Evolutionary conservation across 805 yeast genomes (phyloP), one percentile per base, ranked within the genome.

Genomic region (Candida maesae): DNA sequence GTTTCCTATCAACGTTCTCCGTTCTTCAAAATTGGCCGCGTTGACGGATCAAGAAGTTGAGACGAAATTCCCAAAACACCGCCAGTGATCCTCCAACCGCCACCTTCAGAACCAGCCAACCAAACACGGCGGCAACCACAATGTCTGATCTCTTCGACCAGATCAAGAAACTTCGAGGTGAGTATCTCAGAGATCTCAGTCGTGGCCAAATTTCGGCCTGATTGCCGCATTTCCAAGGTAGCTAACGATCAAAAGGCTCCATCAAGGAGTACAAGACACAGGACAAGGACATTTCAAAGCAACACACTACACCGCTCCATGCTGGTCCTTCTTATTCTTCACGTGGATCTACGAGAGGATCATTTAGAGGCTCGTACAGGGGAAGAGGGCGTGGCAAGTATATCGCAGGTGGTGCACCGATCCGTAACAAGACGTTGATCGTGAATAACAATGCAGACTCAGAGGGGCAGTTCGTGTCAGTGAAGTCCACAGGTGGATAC

Each of bases 401-500:
- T 12, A 33, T 32, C 16, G 38, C 42, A 8, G 42, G 41, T n/a
- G n/a, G n/a, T 12, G 37, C 33, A n/a, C 40, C 45, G 2, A 30
- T 54, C 20, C 48, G 64, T 19, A 66, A 65, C 40, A 59, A 62
- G 55, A 52, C 66, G 1, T 45, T 65, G 1, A 56, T 65, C 3
- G 54, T 66, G 13, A 56, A 60, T 39, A 51, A 55, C 15, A 41
- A 56, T 23, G 51, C 45, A 2, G 43, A 38, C 31, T 23, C 47
- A 7, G 45, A 50, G 14, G 47, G 56, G 18, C 50, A 53, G 14
- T 62, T 60, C 40, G 56, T 67, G 6, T 52, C 65, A 0, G 56
- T 60, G 8, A 57, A 57, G 16, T 61, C 68, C 2, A 52, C 58
- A 26, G 63, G 66, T 21, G 70, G 72, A 5, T 55, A 64, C 59